Base-by-base conservation (phyloP, 225 moss, liverwort and hornwort genomes). In the Asterella californica region DNA sequence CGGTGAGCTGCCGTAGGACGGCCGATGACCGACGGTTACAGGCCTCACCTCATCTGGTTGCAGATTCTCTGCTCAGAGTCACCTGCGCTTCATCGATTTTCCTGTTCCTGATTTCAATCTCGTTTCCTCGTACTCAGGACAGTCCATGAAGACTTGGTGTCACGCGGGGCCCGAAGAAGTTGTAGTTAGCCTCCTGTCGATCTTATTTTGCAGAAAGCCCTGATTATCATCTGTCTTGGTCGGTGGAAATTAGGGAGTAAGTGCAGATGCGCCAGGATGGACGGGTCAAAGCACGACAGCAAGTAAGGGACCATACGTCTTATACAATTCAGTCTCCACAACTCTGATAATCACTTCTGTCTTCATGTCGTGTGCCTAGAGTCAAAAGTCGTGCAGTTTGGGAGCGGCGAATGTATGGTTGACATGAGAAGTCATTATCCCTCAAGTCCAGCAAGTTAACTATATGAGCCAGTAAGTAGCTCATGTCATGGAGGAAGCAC, bases 381-480 rank as follows among this genome's bases (percentile, higher is more conserved):
- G 21, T 47, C 63, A 48, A 42, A 45, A 33, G 64, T 63, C 77
- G 63, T 77, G 63, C 30, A 64, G 52, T 42, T 38, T 63, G 37
- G 46, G 77, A 77, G 77, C 77, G 63, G 46, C 46, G 64, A 63
- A 47, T 37, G 77, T 77, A 76, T 60, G 25, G 63, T 77, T 77
- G 77, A 46, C 45, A 42, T 77, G 64, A 77, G 47, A 18, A 64
- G 64, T 77, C 64, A 77, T 45, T 64, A 63, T 62, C 47, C 77
- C 17, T 47, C 38, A 15, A 61, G 63, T 36, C 47, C 63, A 63
- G 64, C 62, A 45, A 64, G 64, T 64, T 19, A 64, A 29, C 27
- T 48, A 45, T 64, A 77, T 15, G 77, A 47, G 77, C 77, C 29
- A 64, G 77, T 76, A 57, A 76, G 38, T 76, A 76, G 75, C 75